Base-by-base conservation (phyloP, 495 filamentous ascomycete genomes). In the Podospora pseudocomata region DNA sequence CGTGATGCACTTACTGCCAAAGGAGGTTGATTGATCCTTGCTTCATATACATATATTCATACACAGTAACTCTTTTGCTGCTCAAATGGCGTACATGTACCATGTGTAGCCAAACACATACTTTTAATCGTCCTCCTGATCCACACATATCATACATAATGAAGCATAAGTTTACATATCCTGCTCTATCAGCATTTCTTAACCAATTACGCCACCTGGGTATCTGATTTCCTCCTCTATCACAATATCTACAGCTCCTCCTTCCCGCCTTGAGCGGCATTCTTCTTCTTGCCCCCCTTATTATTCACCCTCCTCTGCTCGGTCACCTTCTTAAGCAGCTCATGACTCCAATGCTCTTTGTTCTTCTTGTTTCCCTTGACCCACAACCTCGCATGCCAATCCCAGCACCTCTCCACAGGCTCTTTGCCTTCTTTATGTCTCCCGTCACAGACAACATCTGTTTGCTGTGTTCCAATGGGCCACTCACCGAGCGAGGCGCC, bases 401-500 rank as follows among this genome's bases (percentile, higher is more conserved):
- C 77, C 80, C 80, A 81, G 69, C 81, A 84, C 58, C 71, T 76
- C 11, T 28, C 61, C 61, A 32, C n/a, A 2, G 30, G 27, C 19
- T 78, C 78, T 19, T 69, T 62, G n/a, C 60, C 39, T 18, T 68
- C 34, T 23, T 53, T 23, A 19, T 57, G 18, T 34, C 55, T 49
- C 19, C 44, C 1, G 19, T 60, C 67, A 60, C 80, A 82, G 44
- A 65, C 74, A 23, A 64, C 63, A 49, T 79, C 73, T 2, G 61
- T n/a, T 27, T 70, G 71, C 58, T 71, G 70, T n/a, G 9, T 55
- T n/a, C 54, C 60, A 6, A 34, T 67, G 2, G 84, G 85, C 81
- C 83, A 87, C 65, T 82, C 70, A 5, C 83, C 83, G 2, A 83
- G 58, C 5, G 76, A 72, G 1, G 84, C 84, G 53, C 85, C 83